Percentiles rank a stretch among this genome's conserved stretches.
Conservation (phyloP, 1,284 basidiomycete genomes). For the Vanrija sp. region DNA sequence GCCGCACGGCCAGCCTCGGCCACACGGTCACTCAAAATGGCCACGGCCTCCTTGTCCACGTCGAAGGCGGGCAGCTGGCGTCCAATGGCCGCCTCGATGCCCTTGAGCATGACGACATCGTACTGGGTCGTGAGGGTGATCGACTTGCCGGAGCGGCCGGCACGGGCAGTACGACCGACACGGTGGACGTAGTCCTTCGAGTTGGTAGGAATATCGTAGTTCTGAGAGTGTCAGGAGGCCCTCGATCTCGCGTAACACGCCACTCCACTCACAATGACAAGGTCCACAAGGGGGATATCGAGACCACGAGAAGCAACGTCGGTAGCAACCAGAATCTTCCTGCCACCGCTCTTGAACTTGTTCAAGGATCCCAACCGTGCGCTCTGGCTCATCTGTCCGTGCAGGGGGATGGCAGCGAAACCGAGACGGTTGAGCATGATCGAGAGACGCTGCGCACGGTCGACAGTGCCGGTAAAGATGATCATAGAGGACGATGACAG, state of each 20-base stretch:
- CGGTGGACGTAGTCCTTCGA: constrained; percentile 97
- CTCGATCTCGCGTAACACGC: neutral
- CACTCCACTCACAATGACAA: constrained; percentile 63
- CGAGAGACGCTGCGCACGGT: constrained; percentile 85
- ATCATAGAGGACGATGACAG: constrained; percentile 91
- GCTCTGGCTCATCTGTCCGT: constrained; percentile 92
- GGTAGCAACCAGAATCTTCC: constrained; percentile 88
- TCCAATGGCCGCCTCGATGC: constrained; percentile 86
- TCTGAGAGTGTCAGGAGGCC: constrained; percentile 46
- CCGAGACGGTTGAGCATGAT: constrained; percentile 87
- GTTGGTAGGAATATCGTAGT: constrained; percentile 96
- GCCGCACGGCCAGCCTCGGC: constrained; percentile 83
- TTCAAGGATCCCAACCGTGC: constrained; percentile 88
- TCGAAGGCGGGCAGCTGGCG: constrained; percentile 92
- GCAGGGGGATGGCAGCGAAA: constrained; percentile 91
- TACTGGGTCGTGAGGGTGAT: constrained; percentile 98
- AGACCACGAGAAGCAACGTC: constrained; percentile 96
- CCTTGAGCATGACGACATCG: constrained; percentile 92
- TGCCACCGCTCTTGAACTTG: constrained; percentile 95
- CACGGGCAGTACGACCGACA: constrained; percentile 56
- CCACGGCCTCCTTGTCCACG: constrained; percentile 85
- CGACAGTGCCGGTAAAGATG: constrained; percentile 92
- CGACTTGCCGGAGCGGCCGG: constrained; percentile 90
- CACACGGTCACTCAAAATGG: constrained; percentile 81
- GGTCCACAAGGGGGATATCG: constrained; percentile 93